Conservation (phyloP, 495 filamentous ascomycete genomes). For the Annulohypoxylon moriforme region DNA sequence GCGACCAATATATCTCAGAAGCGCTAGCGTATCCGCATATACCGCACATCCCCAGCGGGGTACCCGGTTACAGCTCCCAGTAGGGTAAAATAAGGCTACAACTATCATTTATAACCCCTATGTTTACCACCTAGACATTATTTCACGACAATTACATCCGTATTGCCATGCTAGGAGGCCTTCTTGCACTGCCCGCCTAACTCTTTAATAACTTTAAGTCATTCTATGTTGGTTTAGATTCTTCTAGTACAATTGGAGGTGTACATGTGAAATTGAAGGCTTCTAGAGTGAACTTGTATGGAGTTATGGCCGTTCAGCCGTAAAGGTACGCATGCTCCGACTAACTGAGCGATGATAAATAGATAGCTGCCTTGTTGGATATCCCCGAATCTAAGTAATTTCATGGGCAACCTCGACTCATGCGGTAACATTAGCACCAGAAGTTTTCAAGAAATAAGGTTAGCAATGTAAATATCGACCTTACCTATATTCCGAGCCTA, state of each 20-base stretch:
- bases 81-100: not conserved
- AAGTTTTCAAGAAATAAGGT: not conserved
- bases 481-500: not conserved
- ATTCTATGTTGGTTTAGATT: not conserved
- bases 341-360: not conserved
- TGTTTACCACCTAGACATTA: not conserved
- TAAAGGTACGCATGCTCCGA: not conserved
- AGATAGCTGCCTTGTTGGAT: not conserved
- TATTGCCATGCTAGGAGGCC: not conserved
- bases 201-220: not conserved
- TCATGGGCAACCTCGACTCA: not conserved
- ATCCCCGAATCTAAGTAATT: not conserved
- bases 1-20: conserved; percentile 10
- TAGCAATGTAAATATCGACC: not conserved
- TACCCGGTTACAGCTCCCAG: not conserved
- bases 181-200: not conserved
- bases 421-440: not conserved
- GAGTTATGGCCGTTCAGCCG: not conserved
- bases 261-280: not conserved
- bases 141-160: not conserved
- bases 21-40: not conserved
- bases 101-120: not conserved
- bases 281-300: not conserved
- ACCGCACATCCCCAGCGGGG: not conserved
- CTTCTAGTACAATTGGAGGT: not conserved